Percentiles rank a stretch among this genome's conserved stretches.
Conservation (phyloP, 441 rosid species). For the Codiaeum variegatum region DNA sequence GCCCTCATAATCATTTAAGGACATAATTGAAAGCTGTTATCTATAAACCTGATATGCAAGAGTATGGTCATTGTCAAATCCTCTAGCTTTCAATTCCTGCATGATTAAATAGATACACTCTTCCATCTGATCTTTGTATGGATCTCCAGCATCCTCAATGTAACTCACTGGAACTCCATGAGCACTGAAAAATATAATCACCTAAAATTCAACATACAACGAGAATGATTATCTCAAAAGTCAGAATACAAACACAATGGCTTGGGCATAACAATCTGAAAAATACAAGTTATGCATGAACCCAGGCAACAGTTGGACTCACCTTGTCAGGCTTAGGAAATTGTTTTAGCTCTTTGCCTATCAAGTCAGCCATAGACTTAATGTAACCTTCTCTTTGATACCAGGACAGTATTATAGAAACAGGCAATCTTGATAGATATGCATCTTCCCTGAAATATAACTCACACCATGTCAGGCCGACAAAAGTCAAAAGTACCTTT, state of each 20-base stretch:
- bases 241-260: conserved; percentile 7
- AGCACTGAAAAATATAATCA: conserved; percentile 87
- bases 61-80: conserved; percentile 55
- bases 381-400: conserved; percentile 82
- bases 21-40: background rate
- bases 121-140: conserved; percentile 96
- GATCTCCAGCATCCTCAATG: conserved; percentile 87
- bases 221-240: background rate
- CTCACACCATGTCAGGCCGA: conserved; percentile 14
- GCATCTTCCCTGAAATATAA: conserved; percentile 58
- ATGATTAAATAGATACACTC: conserved; percentile 80
- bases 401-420: conserved; percentile 81
- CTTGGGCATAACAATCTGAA: background rate
- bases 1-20: background rate
- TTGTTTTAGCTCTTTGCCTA: conserved; percentile 58
- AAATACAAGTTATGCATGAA: background rate
- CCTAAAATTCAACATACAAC: conserved; percentile 38
- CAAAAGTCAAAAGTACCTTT: conserved; percentile 13
- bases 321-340: conserved; percentile 76
- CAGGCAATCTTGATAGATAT: conserved; percentile 70
- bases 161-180: conserved; percentile 96
- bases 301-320: conserved; percentile 14
- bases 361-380: conserved; percentile 89
- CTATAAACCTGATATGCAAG: conserved; percentile 83
- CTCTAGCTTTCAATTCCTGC: conserved; percentile 79